These are phyloP conservation scores for Uncinocarpus reesii DNA, from an alignment of 2,329 filamentous ascomycete genomes.

Conservation along the genomic window DNA sequence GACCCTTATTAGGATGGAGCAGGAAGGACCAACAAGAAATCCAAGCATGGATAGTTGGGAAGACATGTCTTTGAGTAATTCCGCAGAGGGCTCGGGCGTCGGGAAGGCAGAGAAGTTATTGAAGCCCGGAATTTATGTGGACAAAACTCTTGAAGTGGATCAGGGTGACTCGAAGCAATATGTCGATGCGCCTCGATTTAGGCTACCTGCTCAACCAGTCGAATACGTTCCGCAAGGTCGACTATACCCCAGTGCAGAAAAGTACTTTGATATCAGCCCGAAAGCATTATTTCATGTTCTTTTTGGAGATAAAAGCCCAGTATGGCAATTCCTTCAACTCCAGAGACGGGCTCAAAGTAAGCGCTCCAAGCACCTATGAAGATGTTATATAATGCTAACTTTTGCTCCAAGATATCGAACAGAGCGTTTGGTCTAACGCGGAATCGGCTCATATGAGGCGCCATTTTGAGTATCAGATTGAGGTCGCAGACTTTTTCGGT, in stretches of 20 bases:
- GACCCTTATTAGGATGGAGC: slow-evolving; percentile 64
- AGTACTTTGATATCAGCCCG: slow-evolving; percentile 78
- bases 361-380: slow-evolving; percentile 14
- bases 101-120: slow-evolving; percentile 41
- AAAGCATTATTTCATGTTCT: slow-evolving; percentile 94
- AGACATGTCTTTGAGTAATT: slow-evolving; percentile 55
- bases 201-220: slow-evolving; percentile 69
- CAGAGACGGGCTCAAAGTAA: slow-evolving; percentile 60
- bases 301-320: slow-evolving; percentile 89
- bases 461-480: slow-evolving; percentile 70
- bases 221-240: slow-evolving; percentile 76
- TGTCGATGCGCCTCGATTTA: slow-evolving; percentile 58
- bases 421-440: slow-evolving; percentile 69
- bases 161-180: slow-evolving; percentile 26
- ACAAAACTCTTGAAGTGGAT: slow-evolving; percentile 49
- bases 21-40: slow-evolving; percentile 48
- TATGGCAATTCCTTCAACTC: slow-evolving; percentile 84
- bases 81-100: slow-evolving; percentile 39
- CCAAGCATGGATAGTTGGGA: slow-evolving; percentile 87
- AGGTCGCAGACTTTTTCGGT: slow-evolving; percentile 56
- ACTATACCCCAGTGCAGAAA: slow-evolving; percentile 62
- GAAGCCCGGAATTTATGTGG: slow-evolving; percentile 50
- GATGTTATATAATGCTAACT: slow-evolving; percentile 16
- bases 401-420: slow-evolving; percentile 52
- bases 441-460: slow-evolving; percentile 63